A percentile compares a stretch with the other conserved stretches of the same genome.
Evolutionary conservation across 768 basidiomycete species (phyloP).

Genomic region (Naganishia randhawae): DNA sequence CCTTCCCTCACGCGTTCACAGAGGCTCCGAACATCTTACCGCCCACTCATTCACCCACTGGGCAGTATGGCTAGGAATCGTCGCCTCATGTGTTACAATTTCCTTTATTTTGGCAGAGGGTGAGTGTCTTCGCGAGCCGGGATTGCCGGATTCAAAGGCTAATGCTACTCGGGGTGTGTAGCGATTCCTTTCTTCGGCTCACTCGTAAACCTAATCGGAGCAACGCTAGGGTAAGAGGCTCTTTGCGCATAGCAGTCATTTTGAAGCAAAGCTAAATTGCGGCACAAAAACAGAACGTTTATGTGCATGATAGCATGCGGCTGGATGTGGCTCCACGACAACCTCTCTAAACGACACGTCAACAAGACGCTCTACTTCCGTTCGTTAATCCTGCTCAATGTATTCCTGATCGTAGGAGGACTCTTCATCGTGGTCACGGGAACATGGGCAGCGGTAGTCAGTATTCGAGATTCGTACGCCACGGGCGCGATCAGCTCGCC

Average conservation of each 20-base stretch:
- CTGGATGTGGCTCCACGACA: slow-evolving; percentile 44
- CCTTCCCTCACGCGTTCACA: neutral
- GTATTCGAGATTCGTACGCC: slow-evolving; percentile 34
- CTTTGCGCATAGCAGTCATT: slow-evolving; percentile 25
- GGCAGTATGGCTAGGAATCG: slow-evolving; percentile 33
- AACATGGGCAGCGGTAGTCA: slow-evolving; percentile 35
- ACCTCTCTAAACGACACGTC: slow-evolving; percentile 28
- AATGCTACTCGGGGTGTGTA: neutral
- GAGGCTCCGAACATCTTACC: slow-evolving; percentile 33
- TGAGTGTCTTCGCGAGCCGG: neutral
- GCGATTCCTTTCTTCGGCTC: slow-evolving; percentile 33
- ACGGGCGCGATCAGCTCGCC: slow-evolving; percentile 34
- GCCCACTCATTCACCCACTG: slow-evolving; percentile 31
- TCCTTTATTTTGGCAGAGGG: slow-evolving; percentile 32
- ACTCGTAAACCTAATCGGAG: slow-evolving; percentile 35
- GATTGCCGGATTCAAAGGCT: neutral
- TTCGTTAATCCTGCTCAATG: slow-evolving; percentile 32
- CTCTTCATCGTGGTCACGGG: slow-evolving; percentile 40
- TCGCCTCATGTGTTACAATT: slow-evolving; percentile 23
- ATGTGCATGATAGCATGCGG: slow-evolving; percentile 34
- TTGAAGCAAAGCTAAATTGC: neutral
- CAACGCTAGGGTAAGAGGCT: slow-evolving; percentile 34
- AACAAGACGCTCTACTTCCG: slow-evolving; percentile 36
- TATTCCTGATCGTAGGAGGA: slow-evolving; percentile 35
- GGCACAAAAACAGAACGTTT: slow-evolving; percentile 7